These are phyloP conservation scores for Lactifluus subvellereus DNA, from an alignment of 768 basidiomycete genomes.

Conservation along the genomic window DNA sequence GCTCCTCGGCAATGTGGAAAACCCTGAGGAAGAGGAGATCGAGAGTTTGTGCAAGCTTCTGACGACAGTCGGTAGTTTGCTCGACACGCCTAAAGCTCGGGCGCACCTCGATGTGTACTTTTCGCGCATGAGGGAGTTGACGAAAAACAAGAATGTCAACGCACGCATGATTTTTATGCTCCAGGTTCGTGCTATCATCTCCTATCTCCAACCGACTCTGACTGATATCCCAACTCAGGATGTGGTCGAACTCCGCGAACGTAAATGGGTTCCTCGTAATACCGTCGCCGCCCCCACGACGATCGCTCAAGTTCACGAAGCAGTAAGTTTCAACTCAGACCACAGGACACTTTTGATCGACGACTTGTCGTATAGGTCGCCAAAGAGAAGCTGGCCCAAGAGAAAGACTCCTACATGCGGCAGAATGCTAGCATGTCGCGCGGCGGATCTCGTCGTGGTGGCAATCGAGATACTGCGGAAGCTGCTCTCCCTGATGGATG, in stretches of 20 bases:
- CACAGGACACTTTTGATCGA: neutral
- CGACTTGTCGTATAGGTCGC: slow-evolving; percentile 49
- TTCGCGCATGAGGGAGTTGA: slow-evolving; percentile 78
- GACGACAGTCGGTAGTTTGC: slow-evolving; percentile 75
- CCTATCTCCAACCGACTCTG: slow-evolving; percentile 3
- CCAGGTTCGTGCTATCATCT: slow-evolving; percentile 50
- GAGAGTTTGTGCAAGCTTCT: slow-evolving; percentile 93
- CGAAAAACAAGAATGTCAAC: slow-evolving; percentile 66
- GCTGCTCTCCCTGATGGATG: slow-evolving; percentile 80
- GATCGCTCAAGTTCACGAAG: slow-evolving; percentile 82
- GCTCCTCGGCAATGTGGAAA: slow-evolving; percentile 85
- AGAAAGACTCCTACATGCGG: slow-evolving; percentile 61
- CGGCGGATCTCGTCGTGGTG: slow-evolving; percentile 84
- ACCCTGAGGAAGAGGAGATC: slow-evolving; percentile 96
- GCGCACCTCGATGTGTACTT: slow-evolving; percentile 93
- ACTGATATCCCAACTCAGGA: slow-evolving; percentile 49
- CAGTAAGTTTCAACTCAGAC: slow-evolving; percentile 44
- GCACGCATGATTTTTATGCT: slow-evolving; percentile 95
- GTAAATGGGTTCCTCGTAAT: slow-evolving; percentile 74
- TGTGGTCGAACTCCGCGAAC: slow-evolving; percentile 79
- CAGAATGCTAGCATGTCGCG: slow-evolving; percentile 76
- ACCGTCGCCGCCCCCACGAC: slow-evolving; percentile 75
- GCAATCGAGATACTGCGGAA: slow-evolving; percentile 52
- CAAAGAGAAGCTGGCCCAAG: slow-evolving; percentile 83
- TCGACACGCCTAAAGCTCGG: slow-evolving; percentile 77